Evolutionary conservation across 768 basidiomycete species (phyloP).

Genomic region (Steccherinum ochraceum): DNA sequence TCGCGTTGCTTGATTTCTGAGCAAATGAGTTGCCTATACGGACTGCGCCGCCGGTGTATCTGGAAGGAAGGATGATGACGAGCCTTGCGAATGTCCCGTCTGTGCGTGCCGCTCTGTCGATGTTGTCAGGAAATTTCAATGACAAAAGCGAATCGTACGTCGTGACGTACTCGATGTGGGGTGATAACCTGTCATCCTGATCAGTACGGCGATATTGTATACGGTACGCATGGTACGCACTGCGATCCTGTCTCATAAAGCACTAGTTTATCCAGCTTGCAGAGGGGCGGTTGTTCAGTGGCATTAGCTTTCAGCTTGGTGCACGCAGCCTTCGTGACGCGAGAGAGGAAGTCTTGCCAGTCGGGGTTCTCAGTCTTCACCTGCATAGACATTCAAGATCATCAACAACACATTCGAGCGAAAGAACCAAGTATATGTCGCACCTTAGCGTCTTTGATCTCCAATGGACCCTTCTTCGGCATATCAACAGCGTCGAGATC

Average conservation of each 20-base stretch:
- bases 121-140: background rate
- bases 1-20: slow-evolving; percentile 29
- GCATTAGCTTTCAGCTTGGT: slow-evolving; percentile 29
- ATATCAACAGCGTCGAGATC: too few relatives aligned
- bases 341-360: slow-evolving; percentile 32
- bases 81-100: slow-evolving; percentile 48
- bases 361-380: slow-evolving; percentile 33
- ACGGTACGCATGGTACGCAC: slow-evolving; percentile 27
- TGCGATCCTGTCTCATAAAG: slow-evolving; percentile 44
- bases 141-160: background rate
- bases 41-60: slow-evolving; percentile 37
- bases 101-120: slow-evolving; percentile 36
- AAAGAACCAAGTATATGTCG: too few relatives aligned
- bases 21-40: slow-evolving; percentile 27
- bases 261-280: slow-evolving; percentile 41
- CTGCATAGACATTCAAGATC: too few relatives aligned
- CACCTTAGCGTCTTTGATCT: too few relatives aligned
- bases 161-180: slow-evolving; percentile 41
- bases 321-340: slow-evolving; percentile 26
- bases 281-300: slow-evolving; percentile 22
- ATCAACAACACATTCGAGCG: too few relatives aligned
- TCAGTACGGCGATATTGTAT: background rate
- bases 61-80: slow-evolving; percentile 40
- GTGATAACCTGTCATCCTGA: slow-evolving; percentile 1
- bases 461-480: too few relatives aligned